A percentile compares a stretch with the other conserved stretches of the same genome.
Conservation (phyloP, 1,284 basidiomycete genomes). For the Ganoderma leucocontextum region DNA sequence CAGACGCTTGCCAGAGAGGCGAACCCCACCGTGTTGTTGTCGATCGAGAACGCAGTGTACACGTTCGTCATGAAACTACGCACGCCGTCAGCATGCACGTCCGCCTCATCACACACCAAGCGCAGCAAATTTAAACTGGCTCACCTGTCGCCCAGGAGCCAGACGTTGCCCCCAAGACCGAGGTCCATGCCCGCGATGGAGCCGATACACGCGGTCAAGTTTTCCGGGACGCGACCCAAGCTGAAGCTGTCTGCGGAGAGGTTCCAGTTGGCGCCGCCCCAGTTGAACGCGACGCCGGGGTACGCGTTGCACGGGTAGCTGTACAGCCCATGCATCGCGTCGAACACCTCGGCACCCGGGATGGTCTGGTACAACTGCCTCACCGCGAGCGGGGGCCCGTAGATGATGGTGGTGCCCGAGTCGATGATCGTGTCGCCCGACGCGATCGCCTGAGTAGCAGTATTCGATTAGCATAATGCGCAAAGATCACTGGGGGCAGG, state of each 20-base stretch:
- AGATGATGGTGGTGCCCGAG: conserved; percentile 59
- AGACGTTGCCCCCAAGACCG: conserved; percentile 38
- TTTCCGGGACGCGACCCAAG: conserved; percentile 34
- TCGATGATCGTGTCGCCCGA: conserved; percentile 48
- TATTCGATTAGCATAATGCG: neutral
- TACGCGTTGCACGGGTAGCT: conserved; percentile 42
- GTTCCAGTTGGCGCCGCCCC: conserved; percentile 43
- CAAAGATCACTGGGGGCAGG: neutral
- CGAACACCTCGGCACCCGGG: conserved; percentile 46
- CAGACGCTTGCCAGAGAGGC: conserved; percentile 23
- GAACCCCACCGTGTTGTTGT: conserved; percentile 38
- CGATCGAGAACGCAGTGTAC: conserved; percentile 39
- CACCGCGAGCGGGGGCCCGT: conserved; percentile 55
- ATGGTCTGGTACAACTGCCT: conserved; percentile 53
- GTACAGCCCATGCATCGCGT: conserved; percentile 40
- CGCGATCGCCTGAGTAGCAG: neutral
- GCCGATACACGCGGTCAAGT: conserved; percentile 38
- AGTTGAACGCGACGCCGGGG: conserved; percentile 40
- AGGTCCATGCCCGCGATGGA: conserved; percentile 39
- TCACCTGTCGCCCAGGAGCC: conserved; percentile 42
- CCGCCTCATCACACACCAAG: neutral
- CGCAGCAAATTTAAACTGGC: neutral
- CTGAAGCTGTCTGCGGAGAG: conserved; percentile 40
- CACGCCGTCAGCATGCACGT: neutral
- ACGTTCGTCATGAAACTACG: conserved; percentile 37